phyloP scores from a whole-genome alignment of 495 filamentous ascomycete genomes.

The Tuber calosporum region DNA sequence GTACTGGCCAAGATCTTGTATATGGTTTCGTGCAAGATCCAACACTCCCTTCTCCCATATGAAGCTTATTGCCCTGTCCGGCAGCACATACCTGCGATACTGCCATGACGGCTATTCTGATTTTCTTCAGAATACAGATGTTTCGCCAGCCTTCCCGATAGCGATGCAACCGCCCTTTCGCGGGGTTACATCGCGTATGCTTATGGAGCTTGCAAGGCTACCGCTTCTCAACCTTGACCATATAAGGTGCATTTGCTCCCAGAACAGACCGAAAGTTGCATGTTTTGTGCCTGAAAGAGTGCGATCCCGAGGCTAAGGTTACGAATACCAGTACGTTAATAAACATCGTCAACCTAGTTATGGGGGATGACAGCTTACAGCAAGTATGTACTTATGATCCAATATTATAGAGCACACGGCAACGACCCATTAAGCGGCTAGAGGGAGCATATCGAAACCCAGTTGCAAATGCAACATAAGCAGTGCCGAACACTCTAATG shows the following conservation, averaged over 20 bases:
- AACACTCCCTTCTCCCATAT: neutral
- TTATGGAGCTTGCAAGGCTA: neutral
- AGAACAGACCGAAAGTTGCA: slow-evolving; percentile 39
- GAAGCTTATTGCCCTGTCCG: neutral
- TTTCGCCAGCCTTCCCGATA: slow-evolving; percentile 24
- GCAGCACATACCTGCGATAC: slow-evolving; percentile 24
- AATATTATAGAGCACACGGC: slow-evolving; percentile 34
- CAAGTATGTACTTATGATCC: slow-evolving; percentile 38
- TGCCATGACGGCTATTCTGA: slow-evolving; percentile 32
- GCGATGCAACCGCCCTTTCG: slow-evolving; percentile 12
- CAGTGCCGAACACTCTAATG: slow-evolving; percentile 33
- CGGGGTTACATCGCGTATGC: slow-evolving; percentile 7
- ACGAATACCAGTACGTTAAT: slow-evolving; percentile 5
- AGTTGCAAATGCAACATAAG: slow-evolving; percentile 35
- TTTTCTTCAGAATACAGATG: slow-evolving; percentile 34
- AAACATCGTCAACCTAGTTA: neutral
- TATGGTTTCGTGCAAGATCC: neutral
- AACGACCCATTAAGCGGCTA: slow-evolving; percentile 36
- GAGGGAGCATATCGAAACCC: slow-evolving; percentile 32
- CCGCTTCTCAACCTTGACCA: slow-evolving; percentile 23
- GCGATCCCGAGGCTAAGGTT: slow-evolving; percentile 33
- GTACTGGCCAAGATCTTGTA: slow-evolving; percentile 25
- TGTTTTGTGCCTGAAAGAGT: slow-evolving; percentile 40
- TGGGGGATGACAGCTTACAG: slow-evolving; percentile 18
- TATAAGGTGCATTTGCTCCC: slow-evolving; percentile 33